Evolutionary conservation across 306 rosid genomes (phyloP).

Genomic region (Crotalaria pallida): DNA sequence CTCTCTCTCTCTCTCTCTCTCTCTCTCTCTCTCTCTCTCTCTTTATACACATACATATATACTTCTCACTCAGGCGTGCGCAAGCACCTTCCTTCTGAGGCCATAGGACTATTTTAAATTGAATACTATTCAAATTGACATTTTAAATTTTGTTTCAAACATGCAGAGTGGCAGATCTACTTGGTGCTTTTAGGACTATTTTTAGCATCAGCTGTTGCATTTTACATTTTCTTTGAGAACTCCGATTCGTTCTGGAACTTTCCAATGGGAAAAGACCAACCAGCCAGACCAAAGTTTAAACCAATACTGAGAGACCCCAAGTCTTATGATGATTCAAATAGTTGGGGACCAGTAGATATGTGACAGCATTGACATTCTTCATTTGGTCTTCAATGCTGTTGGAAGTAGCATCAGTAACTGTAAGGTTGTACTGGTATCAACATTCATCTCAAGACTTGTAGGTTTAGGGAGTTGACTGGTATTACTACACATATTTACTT

Average conservation of each 20-base stretch:
- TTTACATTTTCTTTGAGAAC: slow-evolving; percentile 80
- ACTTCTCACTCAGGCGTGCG: neutral
- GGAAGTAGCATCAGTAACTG: slow-evolving; percentile 6
- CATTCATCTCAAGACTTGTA: slow-evolving; percentile 21
- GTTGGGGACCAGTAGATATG: slow-evolving; percentile 71
- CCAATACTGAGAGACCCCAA: slow-evolving; percentile 43
- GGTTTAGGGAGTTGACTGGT: slow-evolving; percentile 9
- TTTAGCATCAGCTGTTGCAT: slow-evolving; percentile 62
- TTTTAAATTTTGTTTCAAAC: slow-evolving; percentile 21
- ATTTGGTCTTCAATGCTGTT: neutral
- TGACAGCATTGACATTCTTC: slow-evolving; percentile 26
- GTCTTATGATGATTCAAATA: slow-evolving; percentile 53
- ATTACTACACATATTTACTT: slow-evolving; percentile 6
- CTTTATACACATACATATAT: neutral
- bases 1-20: no score
- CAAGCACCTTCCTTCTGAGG: neutral
- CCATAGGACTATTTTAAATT: neutral
- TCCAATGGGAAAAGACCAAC: slow-evolving; percentile 61
- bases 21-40: no score
- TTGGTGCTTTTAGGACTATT: slow-evolving; percentile 67
- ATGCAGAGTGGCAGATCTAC: slow-evolving; percentile 99
- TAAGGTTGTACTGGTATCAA: slow-evolving; percentile 6
- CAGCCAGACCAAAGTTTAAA: slow-evolving; percentile 48
- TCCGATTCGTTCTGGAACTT: slow-evolving; percentile 91
- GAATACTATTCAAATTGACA: neutral